These are phyloP conservation scores for Exophiala spinifera DNA, from an alignment of 2,329 filamentous ascomycete species.

Conservation along the genomic window DNA sequence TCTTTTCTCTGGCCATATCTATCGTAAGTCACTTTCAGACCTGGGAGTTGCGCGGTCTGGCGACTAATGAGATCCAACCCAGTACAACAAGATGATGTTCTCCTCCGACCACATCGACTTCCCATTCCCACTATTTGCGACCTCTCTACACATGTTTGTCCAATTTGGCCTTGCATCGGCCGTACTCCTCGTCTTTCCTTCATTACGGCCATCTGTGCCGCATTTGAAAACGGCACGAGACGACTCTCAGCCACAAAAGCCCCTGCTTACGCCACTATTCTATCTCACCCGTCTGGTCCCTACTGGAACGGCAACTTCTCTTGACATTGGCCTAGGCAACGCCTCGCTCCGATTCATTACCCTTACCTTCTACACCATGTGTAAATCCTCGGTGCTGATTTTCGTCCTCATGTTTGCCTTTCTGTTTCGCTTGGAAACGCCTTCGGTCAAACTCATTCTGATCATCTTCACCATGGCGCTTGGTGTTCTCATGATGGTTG, in stretches of 20 bases:
- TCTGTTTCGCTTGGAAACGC: constrained; percentile 82
- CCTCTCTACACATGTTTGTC: constrained; percentile 90
- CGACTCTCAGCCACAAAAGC: constrained; percentile 43
- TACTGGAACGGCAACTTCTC: constrained; percentile 85
- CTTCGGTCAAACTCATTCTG: constrained; percentile 77
- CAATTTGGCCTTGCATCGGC: constrained; percentile 78
- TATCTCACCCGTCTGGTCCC: constrained; percentile 89
- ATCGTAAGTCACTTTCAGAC: constrained; percentile 60
- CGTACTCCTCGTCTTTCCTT: constrained; percentile 79
- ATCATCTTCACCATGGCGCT: constrained; percentile 91
- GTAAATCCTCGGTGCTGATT: constrained; percentile 92
- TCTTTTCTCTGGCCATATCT: constrained; percentile 90
- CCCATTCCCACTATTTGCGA: constrained; percentile 91
- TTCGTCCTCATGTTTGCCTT: constrained; percentile 97
- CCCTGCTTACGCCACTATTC: constrained; percentile 80
- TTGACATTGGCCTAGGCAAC: constrained; percentile 95
- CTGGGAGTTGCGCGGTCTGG: not conserved
- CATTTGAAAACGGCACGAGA: constrained; percentile 16
- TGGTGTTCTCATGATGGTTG: constrained; percentile 97
- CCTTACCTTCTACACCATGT: constrained; percentile 98
- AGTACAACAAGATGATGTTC: constrained; percentile 99
- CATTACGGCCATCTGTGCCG: constrained; percentile 64
- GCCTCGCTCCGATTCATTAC: constrained; percentile 95
- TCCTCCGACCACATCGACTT: constrained; percentile 76
- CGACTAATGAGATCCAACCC: constrained; percentile 21